A percentile compares a stretch with the other conserved stretches of the same genome.
Conservation (phyloP, 208 protist species). For the Plasmodiophora brassicae region DNA sequence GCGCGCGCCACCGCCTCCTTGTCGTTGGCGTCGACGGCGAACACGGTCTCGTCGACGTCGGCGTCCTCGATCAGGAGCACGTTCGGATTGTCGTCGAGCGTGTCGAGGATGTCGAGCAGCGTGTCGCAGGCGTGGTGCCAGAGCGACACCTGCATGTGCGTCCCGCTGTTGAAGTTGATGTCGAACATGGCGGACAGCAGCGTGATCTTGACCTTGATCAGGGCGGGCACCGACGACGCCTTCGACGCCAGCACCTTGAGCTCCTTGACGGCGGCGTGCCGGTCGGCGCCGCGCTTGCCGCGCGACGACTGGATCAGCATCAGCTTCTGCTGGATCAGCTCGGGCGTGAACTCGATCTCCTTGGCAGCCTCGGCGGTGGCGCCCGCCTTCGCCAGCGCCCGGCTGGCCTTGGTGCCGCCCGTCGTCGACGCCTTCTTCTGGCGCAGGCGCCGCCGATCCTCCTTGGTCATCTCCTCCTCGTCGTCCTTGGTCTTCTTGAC, state of each 20-base stretch:
- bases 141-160: slow-evolving; percentile 37
- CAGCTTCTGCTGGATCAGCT: slow-evolving; percentile 18
- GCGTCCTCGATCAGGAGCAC: slow-evolving; percentile 36
- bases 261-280: slow-evolving; percentile 33
- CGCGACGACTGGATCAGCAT: slow-evolving; percentile 25
- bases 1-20: neutral
- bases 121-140: slow-evolving; percentile 35
- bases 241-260: slow-evolving; percentile 42
- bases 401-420: no score
- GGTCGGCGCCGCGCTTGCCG: slow-evolving; percentile 38
- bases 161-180: slow-evolving; percentile 31
- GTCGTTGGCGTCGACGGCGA: neutral
- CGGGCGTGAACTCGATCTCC: neutral
- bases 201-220: slow-evolving; percentile 48
- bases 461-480: slow-evolving; percentile 34
- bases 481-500: slow-evolving; percentile 42
- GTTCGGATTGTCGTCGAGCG: slow-evolving; percentile 33
- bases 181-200: slow-evolving; percentile 52
- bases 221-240: neutral
- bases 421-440: neutral
- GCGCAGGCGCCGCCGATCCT: neutral
- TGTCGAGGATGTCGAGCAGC: slow-evolving; percentile 16
- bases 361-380: neutral
- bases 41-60: slow-evolving; percentile 29
- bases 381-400: neutral